Evolutionary conservation across 768 basidiomycete species (phyloP).

Genomic region (Auriscalpium orientale): DNA sequence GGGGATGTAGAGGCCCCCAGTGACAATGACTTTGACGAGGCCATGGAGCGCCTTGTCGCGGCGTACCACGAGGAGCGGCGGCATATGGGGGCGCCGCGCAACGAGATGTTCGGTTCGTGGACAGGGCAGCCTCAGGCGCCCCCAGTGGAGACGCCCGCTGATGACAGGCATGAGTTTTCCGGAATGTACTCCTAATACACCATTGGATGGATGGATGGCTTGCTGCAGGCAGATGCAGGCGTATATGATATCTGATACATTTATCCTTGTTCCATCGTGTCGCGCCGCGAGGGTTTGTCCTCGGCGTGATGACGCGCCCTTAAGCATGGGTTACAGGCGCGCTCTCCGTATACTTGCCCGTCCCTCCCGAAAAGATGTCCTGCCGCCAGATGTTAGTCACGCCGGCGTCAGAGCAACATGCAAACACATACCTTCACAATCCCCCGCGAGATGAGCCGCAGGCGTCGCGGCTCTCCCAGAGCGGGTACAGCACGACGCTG

Average conservation of each 20-base stretch:
- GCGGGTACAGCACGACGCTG: constrained; percentile 75
- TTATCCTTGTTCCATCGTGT: too few species aligned
- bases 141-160: constrained; percentile 3
- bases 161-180: constrained; percentile 31
- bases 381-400: constrained; percentile 12
- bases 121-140: background rate
- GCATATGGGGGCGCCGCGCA: background rate
- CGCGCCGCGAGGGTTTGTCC: too few species aligned
- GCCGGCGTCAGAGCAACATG: background rate
- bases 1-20: background rate
- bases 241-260: too few species aligned
- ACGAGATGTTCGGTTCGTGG: background rate
- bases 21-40: background rate
- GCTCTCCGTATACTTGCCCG: constrained; percentile 29
- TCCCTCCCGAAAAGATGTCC: constrained; percentile 35
- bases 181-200: constrained; percentile 51
- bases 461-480: constrained; percentile 76
- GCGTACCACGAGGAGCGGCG: constrained; percentile 4
- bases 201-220: too few species aligned
- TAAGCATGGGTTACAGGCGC: constrained; percentile 8
- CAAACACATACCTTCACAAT: constrained; percentile 48
- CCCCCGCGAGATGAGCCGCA: constrained; percentile 51
- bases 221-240: too few species aligned
- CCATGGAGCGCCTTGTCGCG: constrained; percentile 1
- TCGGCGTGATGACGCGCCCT: too few species aligned